Evolutionary conservation across 2,329 filamentous ascomycete genomes (phyloP), one percentile per base, ranked within the genome.

Genomic region (Claviceps capensis): DNA sequence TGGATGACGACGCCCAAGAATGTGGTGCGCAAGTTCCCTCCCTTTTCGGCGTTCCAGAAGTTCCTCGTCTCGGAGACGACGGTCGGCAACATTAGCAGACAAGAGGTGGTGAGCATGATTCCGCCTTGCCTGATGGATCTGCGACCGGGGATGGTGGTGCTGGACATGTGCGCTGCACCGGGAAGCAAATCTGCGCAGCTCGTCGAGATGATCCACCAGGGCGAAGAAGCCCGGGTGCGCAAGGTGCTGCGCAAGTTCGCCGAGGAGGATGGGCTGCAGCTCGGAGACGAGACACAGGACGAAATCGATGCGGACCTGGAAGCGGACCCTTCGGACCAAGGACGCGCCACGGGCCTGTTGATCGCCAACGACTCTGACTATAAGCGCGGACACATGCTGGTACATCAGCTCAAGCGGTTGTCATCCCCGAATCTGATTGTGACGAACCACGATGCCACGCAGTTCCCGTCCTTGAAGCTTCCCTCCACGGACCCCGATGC

Each of bases 81-180:
- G 52, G 89, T 97, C 22, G 93, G 93, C 62, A 98, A 97, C 67
- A 97, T 98, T 62, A 95, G 87, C 69, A 82, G 93, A 62, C 93
- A 98, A 69, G 93, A 98, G 72, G 85, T 95, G 45, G 93, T 98
- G 63, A 95, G 88, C 73, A 98, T 98, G 93, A 97, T 98, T 56
- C 93, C 93, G 26, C 93, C 93, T 26, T 78, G 97, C 60, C 76
- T 97, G 61, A 86, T 98, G 75, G 90, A 97, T 62, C 77, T 97
- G 49, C 81, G 82, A 60, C 90, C 93, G 4, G 88, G 90, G 50
- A 95, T 96, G 84, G 86, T 85, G 1, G 90, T 96, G 9, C 72
- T 98, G 60, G 93, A 98, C 67, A 83, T 98, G 73, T 98, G 93
- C 69, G 93, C 93, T 54, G 93, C 93, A 1, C 93, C 93, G 1